phyloP scores from a whole-genome alignment of 2,329 filamentous ascomycete species.

The Fusarium udum region DNA sequence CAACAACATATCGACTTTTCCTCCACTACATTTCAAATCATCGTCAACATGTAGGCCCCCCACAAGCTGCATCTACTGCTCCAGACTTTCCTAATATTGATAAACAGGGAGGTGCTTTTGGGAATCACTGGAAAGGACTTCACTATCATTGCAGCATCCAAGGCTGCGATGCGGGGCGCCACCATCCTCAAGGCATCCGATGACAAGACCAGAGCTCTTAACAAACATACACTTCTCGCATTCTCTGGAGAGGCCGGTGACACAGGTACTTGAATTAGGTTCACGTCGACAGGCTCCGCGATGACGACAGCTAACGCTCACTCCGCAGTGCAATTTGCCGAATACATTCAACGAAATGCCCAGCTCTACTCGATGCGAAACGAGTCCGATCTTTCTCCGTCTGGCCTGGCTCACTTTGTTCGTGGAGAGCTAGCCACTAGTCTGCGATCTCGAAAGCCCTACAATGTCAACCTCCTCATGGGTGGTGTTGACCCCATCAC shows the following conservation, averaged over 20 bases:
- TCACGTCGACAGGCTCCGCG: constrained; percentile 3
- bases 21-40: constrained; percentile 23
- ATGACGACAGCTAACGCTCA: constrained; percentile 37
- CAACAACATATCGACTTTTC: constrained; percentile 27
- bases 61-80: constrained; percentile 19
- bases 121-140: constrained; percentile 99
- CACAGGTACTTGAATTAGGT: constrained; percentile 68
- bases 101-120: constrained; percentile 89
- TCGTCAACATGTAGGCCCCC: constrained; percentile 40
- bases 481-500: constrained; percentile 94
- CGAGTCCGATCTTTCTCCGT: constrained; percentile 88
- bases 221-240: constrained; percentile 93
- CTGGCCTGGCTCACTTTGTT: constrained; percentile 91
- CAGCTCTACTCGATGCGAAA: constrained; percentile 99
- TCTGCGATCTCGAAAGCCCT: constrained; percentile 90
- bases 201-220: constrained; percentile 94
- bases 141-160: constrained; percentile 95
- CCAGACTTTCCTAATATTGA: constrained; percentile 19
- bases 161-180: constrained; percentile 97
- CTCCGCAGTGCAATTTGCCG: constrained; percentile 91
- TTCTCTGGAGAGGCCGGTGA: constrained; percentile 97
- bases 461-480: constrained; percentile 95
- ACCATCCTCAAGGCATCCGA: constrained; percentile 95
- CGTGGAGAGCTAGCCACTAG: constrained; percentile 91
- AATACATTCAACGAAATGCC: constrained; percentile 98